Evolutionary conservation across 2,329 filamentous ascomycete species (phyloP), one percentile per base, ranked within the genome.

Genomic region (Fusarium nisikadoi): DNA sequence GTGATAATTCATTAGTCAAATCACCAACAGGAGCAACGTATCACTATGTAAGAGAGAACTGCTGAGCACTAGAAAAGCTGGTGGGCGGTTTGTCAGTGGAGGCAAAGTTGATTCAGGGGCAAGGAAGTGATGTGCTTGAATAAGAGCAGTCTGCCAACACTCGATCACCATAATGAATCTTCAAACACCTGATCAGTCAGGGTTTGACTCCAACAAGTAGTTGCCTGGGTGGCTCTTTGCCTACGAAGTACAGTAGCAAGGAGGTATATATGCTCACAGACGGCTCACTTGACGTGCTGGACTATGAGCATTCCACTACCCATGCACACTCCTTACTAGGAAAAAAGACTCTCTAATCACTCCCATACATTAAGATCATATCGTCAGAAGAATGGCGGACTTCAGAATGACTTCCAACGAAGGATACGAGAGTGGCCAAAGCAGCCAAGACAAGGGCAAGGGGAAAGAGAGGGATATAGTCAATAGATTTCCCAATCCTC

Each of bases 91-190:
- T 29, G 27, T 29, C 27, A 31, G 29, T 13, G 14, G 1, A 4
- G 3, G 2, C 14, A 3, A 31, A 31, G 45, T 7, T 1, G n/a
- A 8, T 14, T 10, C 8, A 19, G 11, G 16, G 16, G 5, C 16
- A 3, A 23, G 1, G 3, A 33, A 19, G 46, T 23, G 10, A 33
- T 7, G 29, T 9, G 4, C 3, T 8, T 23, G n/a, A 49, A 33
- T 13, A 33, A 4, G 8, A 49, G 20, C 3, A 10, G 29, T 33
- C 0, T 8, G 1, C 8, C 10, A 9, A 3, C 7, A 23, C 3
- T 13, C 8, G 8, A 13, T 49, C 5, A 23, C 11, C 4, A 19
- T 9, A 3, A 1, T 2, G 13, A 19, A 0, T 23, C 16, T 7
- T 1, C 4, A 5, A 33, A 2, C 11, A 33, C 2, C 5, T 7